phyloP scores from a whole-genome alignment of 352 stramenopile genomes.

The Pythium dissotocum region DNA sequence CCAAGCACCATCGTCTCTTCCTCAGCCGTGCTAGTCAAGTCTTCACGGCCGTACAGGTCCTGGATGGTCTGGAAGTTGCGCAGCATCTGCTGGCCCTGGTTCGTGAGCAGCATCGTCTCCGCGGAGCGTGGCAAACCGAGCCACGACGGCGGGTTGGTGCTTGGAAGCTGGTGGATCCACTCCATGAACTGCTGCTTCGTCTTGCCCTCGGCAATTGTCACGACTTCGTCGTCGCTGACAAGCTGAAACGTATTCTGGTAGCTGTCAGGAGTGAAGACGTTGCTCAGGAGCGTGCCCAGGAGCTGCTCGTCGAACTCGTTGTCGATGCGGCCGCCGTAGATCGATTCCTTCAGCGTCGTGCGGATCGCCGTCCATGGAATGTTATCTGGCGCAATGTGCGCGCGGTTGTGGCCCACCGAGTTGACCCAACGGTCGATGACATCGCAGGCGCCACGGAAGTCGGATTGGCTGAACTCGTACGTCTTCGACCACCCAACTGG shows the following conservation, averaged over 20 bases:
- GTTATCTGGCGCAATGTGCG: slow-evolving; percentile 93
- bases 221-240: slow-evolving; percentile 41
- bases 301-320: slow-evolving; percentile 96
- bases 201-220: slow-evolving; percentile 89
- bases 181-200: slow-evolving; percentile 91
- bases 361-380: slow-evolving; percentile 99
- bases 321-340: slow-evolving; percentile 98
- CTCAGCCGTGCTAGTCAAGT: slow-evolving; percentile 36
- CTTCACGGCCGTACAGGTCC: slow-evolving; percentile 76
- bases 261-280: slow-evolving; percentile 92
- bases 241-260: slow-evolving; percentile 92
- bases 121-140: slow-evolving; percentile 91
- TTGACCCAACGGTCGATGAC: slow-evolving; percentile 98
- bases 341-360: slow-evolving; percentile 94
- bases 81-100: slow-evolving; percentile 71
- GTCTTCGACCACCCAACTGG: slow-evolving; percentile 98
- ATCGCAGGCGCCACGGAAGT: slow-evolving; percentile 96
- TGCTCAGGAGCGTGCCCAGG: slow-evolving; percentile 93
- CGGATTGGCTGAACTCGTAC: slow-evolving; percentile 99
- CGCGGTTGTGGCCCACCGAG: slow-evolving; percentile 74
- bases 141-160: slow-evolving; percentile 91
- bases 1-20: slow-evolving; percentile 69
- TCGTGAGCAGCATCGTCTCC: slow-evolving; percentile 89
- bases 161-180: slow-evolving; percentile 87
- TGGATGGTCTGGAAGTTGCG: slow-evolving; percentile 85